Base-by-base conservation (phyloP, 1,139 yeast species). In the Kodamaea ohmeri region DNA sequence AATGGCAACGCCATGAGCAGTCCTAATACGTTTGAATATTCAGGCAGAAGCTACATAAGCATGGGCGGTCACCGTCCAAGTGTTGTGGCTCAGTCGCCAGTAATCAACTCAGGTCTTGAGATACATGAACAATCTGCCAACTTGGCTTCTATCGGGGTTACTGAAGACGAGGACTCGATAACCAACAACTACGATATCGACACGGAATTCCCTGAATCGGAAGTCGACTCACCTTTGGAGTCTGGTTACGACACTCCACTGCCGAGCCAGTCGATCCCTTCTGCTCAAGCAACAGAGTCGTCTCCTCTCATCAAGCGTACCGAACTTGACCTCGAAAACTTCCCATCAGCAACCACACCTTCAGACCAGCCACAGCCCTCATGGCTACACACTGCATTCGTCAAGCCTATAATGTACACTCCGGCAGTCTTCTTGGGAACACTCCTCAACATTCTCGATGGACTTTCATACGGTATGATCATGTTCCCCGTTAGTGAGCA, bases 401-500 rank as follows among this genome's bases (percentile, higher is more conserved):
- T 57, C 3, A 61, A 58, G 44, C 82, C 83, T 0, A 41, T 74
- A 3, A 49, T 65, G n/a, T 80, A 73, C 51, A 41, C 80, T 2
- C 94, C 95, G 0, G 82, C 96, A 0, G 96, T 90, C 5, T 75
- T 88, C 33, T 65, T 92, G 30, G 98, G 98, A 0, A 71, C 89
- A 0, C 63, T 92, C 34, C 68, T 92, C 34, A 92, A 92, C 55
- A 84, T 92, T 36, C 73, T 92, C 39, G 98, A 92, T 61, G 98
- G 96, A 0, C 71, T 92, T 36, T 88, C 96, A 0, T 92, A 92
- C 57, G 98, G 98, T 34, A 90, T 92, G 97, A 90, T 92, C 54
- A 79, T 92, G 70, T 92, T 92, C 63, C 98, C 98, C 0, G 73
- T 90, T 21, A 82, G 95, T 30, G 90, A 84, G 45, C 76, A 89